Conservation (phyloP, 257 asterid species). For the Euphrasia confusa region DNA sequence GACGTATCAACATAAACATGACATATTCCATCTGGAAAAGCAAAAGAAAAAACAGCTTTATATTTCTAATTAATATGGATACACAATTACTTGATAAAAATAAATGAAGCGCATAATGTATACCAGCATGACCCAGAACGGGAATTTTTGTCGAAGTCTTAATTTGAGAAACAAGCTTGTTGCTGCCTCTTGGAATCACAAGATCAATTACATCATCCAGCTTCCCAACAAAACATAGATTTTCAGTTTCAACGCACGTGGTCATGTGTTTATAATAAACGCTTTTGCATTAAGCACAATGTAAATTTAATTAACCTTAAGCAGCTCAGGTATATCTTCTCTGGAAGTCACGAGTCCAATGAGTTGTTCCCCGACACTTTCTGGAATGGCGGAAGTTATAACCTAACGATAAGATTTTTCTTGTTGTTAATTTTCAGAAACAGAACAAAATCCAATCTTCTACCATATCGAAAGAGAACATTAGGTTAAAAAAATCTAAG, state of each 20-base stretch:
- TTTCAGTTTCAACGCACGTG: conserved; percentile 26
- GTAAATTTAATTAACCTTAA: conserved; percentile 47
- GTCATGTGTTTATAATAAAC: conserved; percentile 1
- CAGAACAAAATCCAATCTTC: not conserved
- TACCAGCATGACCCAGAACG: conserved; percentile 79
- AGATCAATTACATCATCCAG: conserved; percentile 88
- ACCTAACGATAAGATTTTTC: conserved; percentile 31
- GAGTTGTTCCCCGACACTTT: conserved; percentile 58
- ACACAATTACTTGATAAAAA: conserved; percentile 18
- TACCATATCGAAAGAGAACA: not conserved
- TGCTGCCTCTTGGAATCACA: conserved; percentile 91
- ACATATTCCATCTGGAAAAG: conserved; percentile 73
- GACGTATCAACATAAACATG: conserved; percentile 79
- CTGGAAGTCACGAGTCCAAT: conserved; percentile 79
- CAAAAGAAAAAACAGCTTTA: conserved; percentile 13
- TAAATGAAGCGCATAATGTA: conserved; percentile 3
- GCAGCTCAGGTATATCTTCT: conserved; percentile 79
- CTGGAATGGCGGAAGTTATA: conserved; percentile 69
- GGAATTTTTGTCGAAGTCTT: conserved; percentile 78
- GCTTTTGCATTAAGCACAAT: conserved; percentile 1
- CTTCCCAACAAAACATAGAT: conserved; percentile 32
- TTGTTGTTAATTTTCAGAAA: not conserved
- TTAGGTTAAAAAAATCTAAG: not conserved
- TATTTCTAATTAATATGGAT: conserved; percentile 15
- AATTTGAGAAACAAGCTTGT: conserved; percentile 69